Base-by-base conservation (phyloP, 495 filamentous ascomycete genomes). In the Haplographium delicatum region DNA sequence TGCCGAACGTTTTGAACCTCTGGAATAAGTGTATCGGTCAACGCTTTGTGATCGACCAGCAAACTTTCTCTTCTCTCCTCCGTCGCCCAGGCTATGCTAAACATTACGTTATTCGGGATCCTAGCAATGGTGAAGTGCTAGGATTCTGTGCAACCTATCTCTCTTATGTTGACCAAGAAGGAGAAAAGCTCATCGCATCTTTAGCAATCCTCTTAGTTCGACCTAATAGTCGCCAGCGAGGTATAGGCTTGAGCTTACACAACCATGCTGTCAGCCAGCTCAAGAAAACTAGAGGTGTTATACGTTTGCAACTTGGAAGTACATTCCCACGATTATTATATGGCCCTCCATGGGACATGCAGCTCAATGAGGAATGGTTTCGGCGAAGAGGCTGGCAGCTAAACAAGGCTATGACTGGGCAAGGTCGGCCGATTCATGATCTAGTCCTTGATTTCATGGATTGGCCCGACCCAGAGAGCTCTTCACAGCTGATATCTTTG, bases 131-230 rank as follows among this genome's bases (percentile, higher is more conserved):
- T 19, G 69, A 72, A 38, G 47, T 83, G 10, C 65, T 82, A 24
- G 80, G 80, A 1, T 79, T 83, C 47, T 79, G 73, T 59, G 78
- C 78, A 18, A 81, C 78, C 15, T 84, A 80, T 63, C 74, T 70
- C 56, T 77, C 68, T 44, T 81, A 75, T 62, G 70, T 65, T 46
- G 76, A 70, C 57, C 68, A 69, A 49, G 72, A 64, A 48, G 69
- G 68, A 19, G 73, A 80, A 52, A 66, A 71, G 44, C 58, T 81
- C 42, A 71, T 83, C 50, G 80, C 78, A 20, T 82, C 78, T 37
- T 51, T 84, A 22, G 79, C 80, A 22, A 67, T 75, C 30, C 65
- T 83, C n/a, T 63, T 84, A 26, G 80, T 83, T 26, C 72, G 67
- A 34, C 68, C 74, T 41, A 66, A 70, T 5, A 74, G 76, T 62